Percentiles rank a stretch among this genome's conserved stretches.
Conservation (phyloP, 73 alveolate species). For the Strombidium stylifer region DNA sequence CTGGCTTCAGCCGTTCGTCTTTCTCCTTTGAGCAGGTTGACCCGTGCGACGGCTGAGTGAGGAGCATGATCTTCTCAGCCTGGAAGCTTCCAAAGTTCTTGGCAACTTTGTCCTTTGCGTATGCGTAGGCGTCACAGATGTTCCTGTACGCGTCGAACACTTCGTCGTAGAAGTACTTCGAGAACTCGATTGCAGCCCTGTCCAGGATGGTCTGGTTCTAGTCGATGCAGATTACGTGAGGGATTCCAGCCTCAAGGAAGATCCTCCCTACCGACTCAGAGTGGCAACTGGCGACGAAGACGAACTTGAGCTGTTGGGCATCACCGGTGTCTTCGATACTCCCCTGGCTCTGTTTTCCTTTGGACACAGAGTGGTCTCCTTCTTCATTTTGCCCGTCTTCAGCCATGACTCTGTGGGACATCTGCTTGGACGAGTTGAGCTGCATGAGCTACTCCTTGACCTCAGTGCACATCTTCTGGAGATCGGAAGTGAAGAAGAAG, state of each 20-base stretch:
- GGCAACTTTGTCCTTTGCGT: background rate
- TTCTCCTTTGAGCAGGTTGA: background rate
- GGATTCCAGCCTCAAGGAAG: constrained; percentile 1
- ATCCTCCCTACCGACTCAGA: constrained; percentile 5
- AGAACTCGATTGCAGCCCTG: constrained; percentile 14
- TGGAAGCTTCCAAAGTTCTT: background rate
- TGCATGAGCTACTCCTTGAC: too few species aligned
- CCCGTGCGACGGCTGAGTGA: background rate
- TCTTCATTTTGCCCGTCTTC: too few species aligned
- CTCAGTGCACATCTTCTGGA: too few species aligned
- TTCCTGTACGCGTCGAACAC: background rate
- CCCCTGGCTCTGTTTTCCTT: too few species aligned
- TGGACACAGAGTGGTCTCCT: too few species aligned
- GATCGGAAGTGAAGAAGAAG: background rate
- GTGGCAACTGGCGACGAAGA: constrained; percentile 15
- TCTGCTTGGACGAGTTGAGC: too few species aligned
- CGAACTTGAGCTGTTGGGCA: constrained; percentile 17
- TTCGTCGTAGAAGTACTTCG: background rate
- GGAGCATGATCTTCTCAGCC: background rate
- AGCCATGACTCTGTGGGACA: too few species aligned
- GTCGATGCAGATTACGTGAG: constrained; percentile 9
- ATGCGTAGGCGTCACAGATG: constrained; percentile 21
- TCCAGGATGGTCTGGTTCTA: background rate
- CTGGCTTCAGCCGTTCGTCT: background rate
- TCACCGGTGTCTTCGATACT: too few species aligned